Evolutionary conservation across 768 basidiomycete genomes (phyloP).

Genomic region (Melanogaster broomeanus): DNA sequence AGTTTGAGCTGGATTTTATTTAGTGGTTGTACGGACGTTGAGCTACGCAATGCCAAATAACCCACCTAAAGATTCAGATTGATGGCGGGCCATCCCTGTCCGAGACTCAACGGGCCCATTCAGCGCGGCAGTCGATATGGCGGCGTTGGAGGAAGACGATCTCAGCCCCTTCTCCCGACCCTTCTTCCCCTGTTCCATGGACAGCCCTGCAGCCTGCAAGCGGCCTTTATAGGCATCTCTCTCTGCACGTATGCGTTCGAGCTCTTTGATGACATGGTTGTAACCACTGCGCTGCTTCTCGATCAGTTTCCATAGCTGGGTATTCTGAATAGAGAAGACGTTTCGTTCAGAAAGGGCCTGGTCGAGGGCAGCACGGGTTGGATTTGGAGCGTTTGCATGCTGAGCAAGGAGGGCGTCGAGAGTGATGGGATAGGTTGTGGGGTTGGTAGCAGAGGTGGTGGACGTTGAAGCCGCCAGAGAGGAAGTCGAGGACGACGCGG

Average conservation of each 20-base stretch:
- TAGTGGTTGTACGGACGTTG: neutral
- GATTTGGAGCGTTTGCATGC: conserved; percentile 55
- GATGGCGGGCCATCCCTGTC: conserved; percentile 18
- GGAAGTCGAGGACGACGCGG: conserved; percentile 31
- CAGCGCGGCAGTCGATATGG: conserved; percentile 18
- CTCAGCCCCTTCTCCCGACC: conserved; percentile 24
- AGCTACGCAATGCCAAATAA: neutral
- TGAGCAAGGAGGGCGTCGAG: conserved; percentile 55
- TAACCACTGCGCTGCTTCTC: conserved; percentile 89
- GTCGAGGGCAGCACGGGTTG: conserved; percentile 64
- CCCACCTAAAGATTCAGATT: conserved; percentile 39
- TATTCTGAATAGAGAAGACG: conserved; percentile 75
- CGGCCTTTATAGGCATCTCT: conserved; percentile 61
- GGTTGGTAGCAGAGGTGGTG: conserved; percentile 28
- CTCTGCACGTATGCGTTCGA: conserved; percentile 81
- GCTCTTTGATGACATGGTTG: conserved; percentile 77
- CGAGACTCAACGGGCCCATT: conserved; percentile 28
- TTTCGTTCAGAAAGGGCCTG: conserved; percentile 81
- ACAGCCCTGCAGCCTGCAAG: conserved; percentile 30
- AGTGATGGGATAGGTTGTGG: conserved; percentile 40
- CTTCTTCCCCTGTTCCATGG: conserved; percentile 42
- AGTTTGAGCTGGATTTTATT: conserved; percentile 1
- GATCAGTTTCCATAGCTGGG: conserved; percentile 92
- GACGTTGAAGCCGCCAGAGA: conserved; percentile 27
- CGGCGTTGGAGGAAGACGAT: conserved; percentile 24